Evolutionary conservation across 2,329 filamentous ascomycete species (phyloP), one percentile per base, ranked within the genome.

Genomic region (Didymosphaeria variabile): DNA sequence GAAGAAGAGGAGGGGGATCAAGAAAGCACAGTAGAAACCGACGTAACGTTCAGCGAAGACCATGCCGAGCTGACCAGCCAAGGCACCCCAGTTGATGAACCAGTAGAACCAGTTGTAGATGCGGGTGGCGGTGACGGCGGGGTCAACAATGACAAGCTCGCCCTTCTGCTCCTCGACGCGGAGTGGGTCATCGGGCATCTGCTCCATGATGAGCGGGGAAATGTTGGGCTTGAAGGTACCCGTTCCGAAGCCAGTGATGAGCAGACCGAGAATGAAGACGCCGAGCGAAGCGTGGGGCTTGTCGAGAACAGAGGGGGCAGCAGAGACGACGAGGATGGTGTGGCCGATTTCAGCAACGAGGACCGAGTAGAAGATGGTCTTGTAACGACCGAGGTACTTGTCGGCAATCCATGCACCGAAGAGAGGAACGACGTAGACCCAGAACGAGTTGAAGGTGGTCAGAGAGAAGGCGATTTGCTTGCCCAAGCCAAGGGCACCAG

Each of bases 71-170:
- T 89, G 86, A 23, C 86, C 86, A 31, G 82, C 58, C n/a, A 89
- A 76, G 10, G 88, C 84, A 8, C 89, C 89, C 19, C 90, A 73
- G 72, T 91, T 91, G 80, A 91, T 89, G 71, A 88, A 85, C 61
- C 90, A 81, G 77, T 91, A 92, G 74, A 91, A 91, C 77, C 86
- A 89, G 65, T 87, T 83, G 73, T 88, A 90, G 31, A 91, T 85
- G 44, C 88, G 85, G 17, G 85, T 84, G 62, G 88, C 84, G 51
- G 89, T 91, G 50, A 87, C 80, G 42, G 86, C 84, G 0, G 88
- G 88, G 67, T 91, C 88, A 56, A 90, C 82, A 63, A 91, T 88
- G 64, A 91, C 87, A 29, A 86, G 86, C 75, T 90, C 83, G 51
- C 89, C 89, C 8, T 80, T 71, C 0, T 62, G 40, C 60, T 90